Percentiles rank a stretch among this genome's conserved stretches.
Evolutionary conservation across 257 asterid species (phyloP).

Genomic region (Plantago major): DNA sequence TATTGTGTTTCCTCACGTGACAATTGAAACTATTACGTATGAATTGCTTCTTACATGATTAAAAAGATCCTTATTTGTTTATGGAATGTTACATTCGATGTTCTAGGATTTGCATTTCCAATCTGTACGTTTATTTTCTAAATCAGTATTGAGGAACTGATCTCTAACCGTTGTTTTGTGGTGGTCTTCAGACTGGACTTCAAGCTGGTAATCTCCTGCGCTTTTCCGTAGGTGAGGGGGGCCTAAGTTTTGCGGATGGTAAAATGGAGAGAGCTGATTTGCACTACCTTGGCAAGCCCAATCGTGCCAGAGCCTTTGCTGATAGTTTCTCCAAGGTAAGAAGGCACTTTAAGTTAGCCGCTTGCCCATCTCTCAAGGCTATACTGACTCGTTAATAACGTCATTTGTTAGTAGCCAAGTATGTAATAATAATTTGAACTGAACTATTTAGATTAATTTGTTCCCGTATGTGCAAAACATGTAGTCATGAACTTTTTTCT

Average conservation of each 20-base stretch:
- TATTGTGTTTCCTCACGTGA: background rate
- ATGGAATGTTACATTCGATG: constrained; percentile 6
- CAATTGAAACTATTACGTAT: background rate
- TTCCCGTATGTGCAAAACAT: background rate
- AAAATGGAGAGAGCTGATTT: constrained; percentile 79
- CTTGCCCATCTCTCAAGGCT: constrained; percentile 1
- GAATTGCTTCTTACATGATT: background rate
- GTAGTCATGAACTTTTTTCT: background rate
- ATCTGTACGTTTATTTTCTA: background rate
- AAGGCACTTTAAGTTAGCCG: background rate
- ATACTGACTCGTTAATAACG: background rate
- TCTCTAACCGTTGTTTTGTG: background rate
- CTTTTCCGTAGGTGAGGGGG: constrained; percentile 58
- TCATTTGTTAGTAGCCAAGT: background rate
- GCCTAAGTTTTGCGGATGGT: constrained; percentile 59
- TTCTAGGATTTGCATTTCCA: background rate
- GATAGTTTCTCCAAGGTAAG: constrained; percentile 94
- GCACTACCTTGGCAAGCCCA: constrained; percentile 67
- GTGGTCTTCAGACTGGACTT: constrained; percentile 56
- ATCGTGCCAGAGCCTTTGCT: constrained; percentile 81
- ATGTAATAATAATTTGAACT: background rate
- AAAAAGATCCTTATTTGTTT: background rate
- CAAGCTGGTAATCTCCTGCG: constrained; percentile 59
- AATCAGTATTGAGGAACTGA: background rate
- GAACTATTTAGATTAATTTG: background rate